Base-by-base conservation (phyloP, 495 filamentous ascomycete species). In the Coniosporium apollinis region DNA sequence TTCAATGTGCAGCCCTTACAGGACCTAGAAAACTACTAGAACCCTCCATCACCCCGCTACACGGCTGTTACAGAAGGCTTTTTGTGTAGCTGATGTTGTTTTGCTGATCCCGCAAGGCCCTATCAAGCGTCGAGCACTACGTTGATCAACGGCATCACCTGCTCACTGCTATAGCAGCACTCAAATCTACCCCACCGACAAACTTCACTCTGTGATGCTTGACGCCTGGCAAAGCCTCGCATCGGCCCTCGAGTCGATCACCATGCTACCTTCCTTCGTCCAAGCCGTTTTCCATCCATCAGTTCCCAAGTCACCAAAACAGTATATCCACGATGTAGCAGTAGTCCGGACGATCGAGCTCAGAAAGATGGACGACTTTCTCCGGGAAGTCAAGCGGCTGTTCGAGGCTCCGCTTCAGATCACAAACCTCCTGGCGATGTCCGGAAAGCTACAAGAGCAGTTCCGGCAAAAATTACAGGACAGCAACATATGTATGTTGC, bases 401-500 rank as follows among this genome's bases (percentile, higher is more conserved):
- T 65, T 70, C 34, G 59, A 62, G 19, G 50, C 59, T 55, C 66
- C 40, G 39, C 38, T 59, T 13, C 36, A 58, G n/a, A 21, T 43
- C 6, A 26, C 41, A 28, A 44, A 43, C 37, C 60, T 74, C 55
- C 41, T 64, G 30, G 49, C 56, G 16, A 69, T 77, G 58, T 76
- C 74, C 1, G 58, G 56, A 38, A 60, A 60, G 52, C 67, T 79
- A 39, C 68, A 68, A 37, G 59, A 54, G n/a, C 71, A 77, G 42
- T 70, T 74, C 47, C 51, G 46, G 30, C 48, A 61, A 29, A 69
- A 65, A 36, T 54, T 78, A 6, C 56, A 67, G 38, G 52, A 52
- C 15, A 72, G 64, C 47, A 59, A 66, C 7, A 62, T 64, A 38
- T 70, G 66, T 54, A 79, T 78, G 74, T 59, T 78, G 25, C 74